Base-by-base conservation (phyloP, 108 stramenopile genomes). In the Pseudonitzschia delicatissima region DNA sequence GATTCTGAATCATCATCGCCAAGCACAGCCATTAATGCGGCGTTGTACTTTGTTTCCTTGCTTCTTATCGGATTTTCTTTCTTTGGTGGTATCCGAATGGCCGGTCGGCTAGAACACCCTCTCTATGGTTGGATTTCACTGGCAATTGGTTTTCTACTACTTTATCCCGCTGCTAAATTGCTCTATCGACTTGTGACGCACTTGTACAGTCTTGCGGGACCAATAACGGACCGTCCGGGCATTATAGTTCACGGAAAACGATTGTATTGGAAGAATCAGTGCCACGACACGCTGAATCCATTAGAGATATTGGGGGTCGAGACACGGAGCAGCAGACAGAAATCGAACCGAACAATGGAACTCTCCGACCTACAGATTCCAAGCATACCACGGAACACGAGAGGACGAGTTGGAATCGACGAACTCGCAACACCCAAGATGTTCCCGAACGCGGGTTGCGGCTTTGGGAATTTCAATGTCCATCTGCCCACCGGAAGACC, bases 361-460 rank as follows among this genome's bases (percentile, higher is more conserved):
- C 44, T 33, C 9, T n/a, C 27, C 0, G 44, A 36, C 5, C 35
- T 66, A 11, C 31, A 53, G 53, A 32, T 62, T 31, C 61, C 61
- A 7, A 20, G 6, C n/a, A 13, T 62, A 35, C 28, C 26, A n/a
- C 4, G 7, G 12, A 40, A 21, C n/a, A 18, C 4, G 59, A 36
- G n/a, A 40, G 5, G 40, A 2, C 6, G 27, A 26, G 13, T 5
- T 5, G 5, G 48, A 42, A 18, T 29, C 63, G 23, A 45, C 9
- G 11, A 53, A 48, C 34, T 34, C 62, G n/a, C 53, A n/a, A n/a
- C n/a, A n/a, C n/a, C n/a, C n/a, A n/a, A n/a, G n/a, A n/a, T 55
- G 0, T 74, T 60, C 44, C 73, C 65, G 6, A 74, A 74, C 33
- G 73, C 66, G 2, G 73, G 73, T 1, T 74, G 73, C 44, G 73